Evolutionary conservation across 2,329 filamentous ascomycete genomes (phyloP).

Genomic region (Exserohilum turcica): DNA sequence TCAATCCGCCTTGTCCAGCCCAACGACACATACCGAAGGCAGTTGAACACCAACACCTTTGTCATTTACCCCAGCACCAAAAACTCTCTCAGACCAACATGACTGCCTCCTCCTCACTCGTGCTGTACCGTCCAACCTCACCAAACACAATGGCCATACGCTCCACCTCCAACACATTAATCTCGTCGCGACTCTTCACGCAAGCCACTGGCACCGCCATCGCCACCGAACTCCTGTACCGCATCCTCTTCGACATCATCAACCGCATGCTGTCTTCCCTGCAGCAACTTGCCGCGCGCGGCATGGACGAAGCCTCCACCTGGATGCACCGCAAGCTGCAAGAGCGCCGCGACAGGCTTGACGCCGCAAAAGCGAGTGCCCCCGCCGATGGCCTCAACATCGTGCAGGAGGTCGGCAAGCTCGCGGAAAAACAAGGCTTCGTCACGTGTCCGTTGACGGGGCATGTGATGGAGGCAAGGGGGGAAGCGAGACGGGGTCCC

Average conservation of each 20-base stretch:
- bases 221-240: slow-evolving; percentile 39
- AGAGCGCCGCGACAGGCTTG: slow-evolving; percentile 19
- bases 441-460: slow-evolving; percentile 29
- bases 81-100: slow-evolving; percentile 6
- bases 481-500: slow-evolving; percentile 3
- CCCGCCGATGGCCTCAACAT: slow-evolving; percentile 16
- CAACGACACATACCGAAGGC: neutral
- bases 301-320: slow-evolving; percentile 31
- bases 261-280: slow-evolving; percentile 31
- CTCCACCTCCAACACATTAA: slow-evolving; percentile 13
- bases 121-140: slow-evolving; percentile 14
- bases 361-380: neutral
- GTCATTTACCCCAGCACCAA: too few relatives aligned
- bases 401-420: slow-evolving; percentile 29
- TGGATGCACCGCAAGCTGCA: slow-evolving; percentile 32
- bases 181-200: slow-evolving; percentile 20
- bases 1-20: neutral
- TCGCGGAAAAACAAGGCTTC: slow-evolving; percentile 26
- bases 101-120: slow-evolving; percentile 21
- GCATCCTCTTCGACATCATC: slow-evolving; percentile 37
- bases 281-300: slow-evolving; percentile 29
- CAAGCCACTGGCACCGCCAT: slow-evolving; percentile 34
- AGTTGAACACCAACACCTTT: neutral
- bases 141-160: slow-evolving; percentile 5
- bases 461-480: neutral